phyloP scores from a whole-genome alignment of 148 eudicot species.

The Hydrangea macrophylla region DNA sequence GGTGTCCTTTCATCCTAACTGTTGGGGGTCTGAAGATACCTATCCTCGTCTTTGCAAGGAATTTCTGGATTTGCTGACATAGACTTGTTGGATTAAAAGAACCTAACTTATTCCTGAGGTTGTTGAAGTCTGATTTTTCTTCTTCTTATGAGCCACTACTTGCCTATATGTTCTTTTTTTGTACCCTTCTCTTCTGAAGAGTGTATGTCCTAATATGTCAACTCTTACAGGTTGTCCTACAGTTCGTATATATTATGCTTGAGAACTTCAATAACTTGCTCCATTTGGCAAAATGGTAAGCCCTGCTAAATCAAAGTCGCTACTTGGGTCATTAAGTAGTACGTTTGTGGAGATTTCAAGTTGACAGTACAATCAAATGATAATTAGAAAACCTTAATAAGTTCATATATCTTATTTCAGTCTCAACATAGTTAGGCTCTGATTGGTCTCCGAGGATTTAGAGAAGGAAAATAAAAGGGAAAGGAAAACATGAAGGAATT shows the following conservation, averaged over 20 bases:
- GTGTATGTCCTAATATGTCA: background rate
- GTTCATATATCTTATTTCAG: background rate
- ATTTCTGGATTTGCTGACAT: background rate
- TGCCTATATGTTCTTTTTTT: background rate
- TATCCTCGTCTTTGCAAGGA: background rate
- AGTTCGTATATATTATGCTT: background rate
- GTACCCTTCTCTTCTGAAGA: background rate
- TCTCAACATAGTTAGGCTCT: no score
- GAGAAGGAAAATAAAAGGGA: no score
- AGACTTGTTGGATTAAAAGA: background rate
- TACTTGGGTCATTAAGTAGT: background rate
- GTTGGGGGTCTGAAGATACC: background rate
- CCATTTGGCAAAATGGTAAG: conserved; percentile 12
- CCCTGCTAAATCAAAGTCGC: background rate
- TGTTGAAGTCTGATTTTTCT: conserved; percentile 1
- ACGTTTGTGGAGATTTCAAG: no score
- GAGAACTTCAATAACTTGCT: background rate
- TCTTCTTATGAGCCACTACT: background rate
- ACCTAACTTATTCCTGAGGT: background rate
- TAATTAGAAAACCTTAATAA: no score
- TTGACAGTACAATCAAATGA: no score
- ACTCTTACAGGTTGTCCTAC: background rate
- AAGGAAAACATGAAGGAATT: no score
- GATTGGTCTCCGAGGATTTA: no score
- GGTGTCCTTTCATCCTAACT: background rate